Percentiles rank a stretch among this genome's conserved stretches.
Conservation (phyloP, 2,329 filamentous ascomycete species). For the Hypoxylon sp. region DNA sequence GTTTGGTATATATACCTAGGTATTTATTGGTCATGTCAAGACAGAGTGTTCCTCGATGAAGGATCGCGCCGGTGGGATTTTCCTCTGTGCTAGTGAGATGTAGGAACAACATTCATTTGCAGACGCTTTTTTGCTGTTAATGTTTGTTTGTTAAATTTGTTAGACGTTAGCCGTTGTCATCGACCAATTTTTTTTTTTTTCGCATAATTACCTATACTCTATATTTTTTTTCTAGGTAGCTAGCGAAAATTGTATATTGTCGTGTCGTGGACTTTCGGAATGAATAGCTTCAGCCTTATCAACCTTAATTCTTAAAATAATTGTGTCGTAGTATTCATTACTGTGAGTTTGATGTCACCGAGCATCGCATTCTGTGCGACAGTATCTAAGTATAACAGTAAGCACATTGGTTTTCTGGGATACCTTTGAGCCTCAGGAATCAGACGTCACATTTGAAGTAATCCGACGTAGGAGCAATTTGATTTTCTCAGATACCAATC, state of each 20-base stretch:
- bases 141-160: constrained; percentile 27
- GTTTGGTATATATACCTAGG: background rate
- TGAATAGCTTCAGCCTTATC: background rate
- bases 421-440: constrained; percentile 12
- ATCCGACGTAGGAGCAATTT: constrained; percentile 5
- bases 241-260: constrained; percentile 1
- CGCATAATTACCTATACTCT: constrained; percentile 39
- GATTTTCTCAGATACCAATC: constrained; percentile 19
- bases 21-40: background rate
- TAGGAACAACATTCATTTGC: constrained; percentile 32
- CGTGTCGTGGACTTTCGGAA: background rate
- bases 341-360: constrained; percentile 12
- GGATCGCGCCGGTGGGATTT: background rate
- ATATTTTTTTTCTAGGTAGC: constrained; percentile 7
- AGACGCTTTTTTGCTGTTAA: constrained; percentile 24
- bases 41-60: constrained; percentile 6
- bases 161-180: constrained; percentile 42
- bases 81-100: constrained; percentile 22
- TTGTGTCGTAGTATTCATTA: constrained; percentile 16
- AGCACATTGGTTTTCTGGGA: background rate
- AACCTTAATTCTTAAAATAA: background rate
- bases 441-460: constrained; percentile 4
- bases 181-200: constrained; percentile 21
- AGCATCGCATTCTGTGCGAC: background rate
- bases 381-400: constrained; percentile 2